Evolutionary conservation across 2,329 filamentous ascomycete species (phyloP).

Genomic region (Diaporthe longicolla): DNA sequence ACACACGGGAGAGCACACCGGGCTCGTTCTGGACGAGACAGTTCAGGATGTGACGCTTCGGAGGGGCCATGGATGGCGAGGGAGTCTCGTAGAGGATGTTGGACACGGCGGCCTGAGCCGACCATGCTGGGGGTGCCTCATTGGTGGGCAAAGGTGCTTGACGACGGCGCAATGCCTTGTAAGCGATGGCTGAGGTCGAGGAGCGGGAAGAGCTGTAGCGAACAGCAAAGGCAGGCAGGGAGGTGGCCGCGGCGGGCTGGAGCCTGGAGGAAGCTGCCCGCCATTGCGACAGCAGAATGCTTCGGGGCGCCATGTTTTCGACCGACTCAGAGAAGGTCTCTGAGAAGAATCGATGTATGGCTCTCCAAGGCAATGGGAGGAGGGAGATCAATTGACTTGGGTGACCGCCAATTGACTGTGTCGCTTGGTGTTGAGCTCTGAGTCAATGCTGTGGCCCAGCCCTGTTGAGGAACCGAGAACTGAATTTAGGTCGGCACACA

Average conservation of each 20-base stretch:
- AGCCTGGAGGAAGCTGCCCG: constrained; percentile 45
- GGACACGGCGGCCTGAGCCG: constrained; percentile 93
- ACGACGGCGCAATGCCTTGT: constrained; percentile 95
- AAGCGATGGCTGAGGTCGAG: constrained; percentile 93
- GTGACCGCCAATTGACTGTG: constrained; percentile 18
- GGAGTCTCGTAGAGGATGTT: constrained; percentile 99
- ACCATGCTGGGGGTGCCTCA: constrained; percentile 82
- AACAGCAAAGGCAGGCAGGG: constrained; percentile 47
- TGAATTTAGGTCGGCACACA: constrained; percentile 19
- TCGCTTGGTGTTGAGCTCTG: constrained; percentile 31
- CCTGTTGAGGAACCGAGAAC: constrained; percentile 17
- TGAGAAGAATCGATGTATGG: constrained; percentile 39
- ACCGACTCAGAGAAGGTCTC: constrained; percentile 39
- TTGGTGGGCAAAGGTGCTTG: constrained; percentile 87
- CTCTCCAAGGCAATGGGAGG: constrained; percentile 30
- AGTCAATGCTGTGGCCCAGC: constrained; percentile 34
- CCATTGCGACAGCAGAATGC: constrained; percentile 44
- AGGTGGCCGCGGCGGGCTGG: constrained; percentile 47
- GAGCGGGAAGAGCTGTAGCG: constrained; percentile 67
- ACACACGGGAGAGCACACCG: constrained; percentile 95
- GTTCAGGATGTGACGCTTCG: constrained; percentile 96
- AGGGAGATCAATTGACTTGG: constrained; percentile 24
- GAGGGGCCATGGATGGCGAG: constrained; percentile 82
- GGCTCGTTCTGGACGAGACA: constrained; percentile 99
- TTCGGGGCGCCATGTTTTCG: constrained; percentile 42